Conservation (phyloP, 2,329 filamentous ascomycete species). For the Fusarium continuum region DNA sequence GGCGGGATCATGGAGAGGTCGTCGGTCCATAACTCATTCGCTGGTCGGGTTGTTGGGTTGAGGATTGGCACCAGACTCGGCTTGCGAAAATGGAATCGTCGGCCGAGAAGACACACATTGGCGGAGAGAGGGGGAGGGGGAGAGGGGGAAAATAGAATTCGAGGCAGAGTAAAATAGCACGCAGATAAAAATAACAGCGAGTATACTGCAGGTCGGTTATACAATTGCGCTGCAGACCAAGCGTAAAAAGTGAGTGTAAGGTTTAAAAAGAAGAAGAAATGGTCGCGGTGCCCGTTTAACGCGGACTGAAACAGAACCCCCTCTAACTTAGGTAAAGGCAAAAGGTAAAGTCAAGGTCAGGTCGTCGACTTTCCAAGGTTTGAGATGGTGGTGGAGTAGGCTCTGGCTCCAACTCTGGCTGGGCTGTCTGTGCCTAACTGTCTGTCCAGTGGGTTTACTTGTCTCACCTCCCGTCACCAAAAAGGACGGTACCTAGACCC, state of each 20-base stretch:
- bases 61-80: constrained; percentile 46
- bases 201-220: constrained; percentile 12
- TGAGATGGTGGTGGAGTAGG: background rate
- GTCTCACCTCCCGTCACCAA: constrained; percentile 17
- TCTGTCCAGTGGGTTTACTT: constrained; percentile 30
- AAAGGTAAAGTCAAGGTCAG: constrained; percentile 13
- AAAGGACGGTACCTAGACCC: constrained; percentile 19
- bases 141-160: background rate
- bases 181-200: constrained; percentile 9
- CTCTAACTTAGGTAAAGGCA: too few relatives aligned
- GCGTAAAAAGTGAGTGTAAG: constrained; percentile 11
- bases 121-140: constrained; percentile 37
- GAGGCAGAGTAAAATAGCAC: constrained; percentile 10
- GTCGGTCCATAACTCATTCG: constrained; percentile 49
- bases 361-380: constrained; percentile 10
- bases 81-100: constrained; percentile 49
- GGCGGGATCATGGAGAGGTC: constrained; percentile 42
- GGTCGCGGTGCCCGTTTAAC: background rate
- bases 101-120: constrained; percentile 51
- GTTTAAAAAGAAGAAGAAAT: constrained; percentile 8
- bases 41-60: constrained; percentile 38
- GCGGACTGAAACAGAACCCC: constrained; percentile 3
- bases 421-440: constrained; percentile 3
- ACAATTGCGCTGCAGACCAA: constrained; percentile 29
- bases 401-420: too few relatives aligned